Base-by-base conservation (phyloP, 2,329 filamentous ascomycete genomes). In the Penicillium sp. region DNA sequence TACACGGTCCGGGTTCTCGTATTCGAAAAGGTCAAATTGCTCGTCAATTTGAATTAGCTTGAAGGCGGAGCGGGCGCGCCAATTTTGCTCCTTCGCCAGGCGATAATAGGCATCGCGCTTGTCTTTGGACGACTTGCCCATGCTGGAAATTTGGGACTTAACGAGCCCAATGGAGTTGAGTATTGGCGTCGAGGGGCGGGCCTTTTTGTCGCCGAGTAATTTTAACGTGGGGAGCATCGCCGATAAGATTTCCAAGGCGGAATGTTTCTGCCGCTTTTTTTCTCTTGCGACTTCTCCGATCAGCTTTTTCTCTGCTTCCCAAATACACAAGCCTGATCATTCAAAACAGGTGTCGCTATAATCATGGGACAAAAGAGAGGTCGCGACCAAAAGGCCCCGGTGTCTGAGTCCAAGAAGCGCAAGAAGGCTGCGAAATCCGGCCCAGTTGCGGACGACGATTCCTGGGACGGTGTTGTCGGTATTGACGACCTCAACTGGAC, bases 51-150 rank as follows among this genome's bases (percentile, higher is more conserved):
- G 95, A 13, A 99, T 88, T 26, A 99, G 87, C 80, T 99, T 99
- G 83, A 97, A 99, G 9, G 95, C 95, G 68, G 93, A 97, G 61
- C 95, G 87, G 30, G 95, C 95, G 38, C 95, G 91, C 94, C 95
- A 99, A 67, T 96, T 96, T 83, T 99, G 95, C 79, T 99, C 95
- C 81, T 99, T 99, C 19, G 95, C 95, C 9, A 99, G 90, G 58
- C 95, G 88, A 75, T 99, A 99, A 81, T 99, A 99, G 50, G 93
- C 93, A 78, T 99, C 95, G 57, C 95, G 91, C 81, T 99, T 99
- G 76, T 99, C 95, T 79, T 99, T 99, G 53, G 94, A 98, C 1
- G 95, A 97, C 78, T 98, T 98, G 1, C 93, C 93, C 93, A 97
- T 96, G 33, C 64, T 58, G 56, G 37, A 50, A 49, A 51, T 35